Evolutionary conservation across 306 rosid species (phyloP), one percentile per base, ranked within the genome.

Genomic region (Prosopis cineraria): DNA sequence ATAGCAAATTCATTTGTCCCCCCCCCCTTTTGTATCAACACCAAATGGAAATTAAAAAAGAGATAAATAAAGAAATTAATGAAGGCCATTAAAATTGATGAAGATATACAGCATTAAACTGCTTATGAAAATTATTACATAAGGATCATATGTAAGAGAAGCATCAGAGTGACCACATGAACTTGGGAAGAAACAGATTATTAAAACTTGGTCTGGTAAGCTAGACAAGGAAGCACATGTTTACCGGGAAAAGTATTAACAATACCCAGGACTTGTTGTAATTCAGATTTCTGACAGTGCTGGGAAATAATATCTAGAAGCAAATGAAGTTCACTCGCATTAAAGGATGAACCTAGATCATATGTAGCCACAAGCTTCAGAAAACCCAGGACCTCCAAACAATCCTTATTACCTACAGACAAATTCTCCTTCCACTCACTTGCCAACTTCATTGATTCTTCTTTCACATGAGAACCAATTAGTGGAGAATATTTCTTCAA

Each of bases 301-400:
- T 76, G 90, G 6, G 84, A 60, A 81, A 85, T 64, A 17, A 64
- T 60, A 58, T 67, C 40, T 24, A 85, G 62, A 67, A 85, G 85
- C 59, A 41, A 31, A 1, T 53, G 53, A 22, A 89, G 70, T 73
- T 87, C 91, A 33, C 68, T 76, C 8, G 50, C 66, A 62, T 74
- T 47, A 24, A 84, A 89, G 29, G 22, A 68, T 41, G 85, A 81
- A 12, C 78, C 74, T 76, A 89, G 60, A 40, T 37, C 79, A 43
- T 68, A 89, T 3, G 81, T 69, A 53, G 83, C 77, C 33, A 89
- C 78, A 30, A 86, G 80, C 65, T 77, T 81, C 80, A 84, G 62
- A 82, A 89, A 89, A 25, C 83, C 81, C 77, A 84, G 25, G 14
- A 80, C 85, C 53, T 80, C 90, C 79, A 73, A 75, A n/a, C 55